These are phyloP conservation scores for Neurospora tetrasperma DNA, from an alignment of 495 filamentous ascomycete species.

Conservation along the genomic window DNA sequence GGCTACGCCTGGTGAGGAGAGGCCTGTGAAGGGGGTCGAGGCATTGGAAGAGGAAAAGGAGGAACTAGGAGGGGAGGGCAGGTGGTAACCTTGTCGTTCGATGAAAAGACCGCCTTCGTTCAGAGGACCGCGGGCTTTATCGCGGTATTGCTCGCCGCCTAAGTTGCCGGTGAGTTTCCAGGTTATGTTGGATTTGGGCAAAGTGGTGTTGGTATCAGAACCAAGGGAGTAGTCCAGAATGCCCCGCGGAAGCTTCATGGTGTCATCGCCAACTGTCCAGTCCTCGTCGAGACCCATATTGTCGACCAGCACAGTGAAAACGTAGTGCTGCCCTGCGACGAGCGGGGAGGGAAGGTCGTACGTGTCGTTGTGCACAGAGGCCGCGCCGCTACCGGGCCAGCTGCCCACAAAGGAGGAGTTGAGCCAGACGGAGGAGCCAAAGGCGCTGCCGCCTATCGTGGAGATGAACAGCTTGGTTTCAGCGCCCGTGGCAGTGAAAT, in stretches of 20 bases:
- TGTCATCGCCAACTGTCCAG: conserved; percentile 45
- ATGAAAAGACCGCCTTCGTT: conserved; percentile 67
- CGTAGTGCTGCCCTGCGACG: conserved; percentile 41
- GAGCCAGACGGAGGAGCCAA: conserved; percentile 47
- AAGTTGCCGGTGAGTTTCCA: conserved; percentile 79
- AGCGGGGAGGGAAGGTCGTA: conserved; percentile 46
- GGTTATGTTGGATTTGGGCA: conserved; percentile 6
- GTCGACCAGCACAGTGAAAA: conserved; percentile 63
- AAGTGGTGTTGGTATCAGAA: conserved; percentile 34
- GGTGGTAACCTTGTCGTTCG: conserved; percentile 61
- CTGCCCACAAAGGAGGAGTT: conserved; percentile 46
- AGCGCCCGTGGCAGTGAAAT: conserved; percentile 55
- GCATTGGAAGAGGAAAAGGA: conserved; percentile 30
- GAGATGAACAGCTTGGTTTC: conserved; percentile 46
- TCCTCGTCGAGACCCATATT: conserved; percentile 63
- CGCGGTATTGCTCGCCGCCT: conserved; percentile 59
- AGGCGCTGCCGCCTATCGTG: conserved; percentile 55
- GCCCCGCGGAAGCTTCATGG: conserved; percentile 61
- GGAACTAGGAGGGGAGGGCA: conserved; percentile 46
- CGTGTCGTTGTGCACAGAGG: conserved; percentile 38
- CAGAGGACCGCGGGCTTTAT: conserved; percentile 56
- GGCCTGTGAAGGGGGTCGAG: conserved; percentile 41
- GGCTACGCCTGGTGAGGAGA: conserved; percentile 44
- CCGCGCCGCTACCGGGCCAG: conserved; percentile 41
- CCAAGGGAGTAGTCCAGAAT: conserved; percentile 49